These are phyloP conservation scores for Pugionium dolabratum DNA, from an alignment of 345 rosid genomes.

Conservation along the genomic window DNA sequence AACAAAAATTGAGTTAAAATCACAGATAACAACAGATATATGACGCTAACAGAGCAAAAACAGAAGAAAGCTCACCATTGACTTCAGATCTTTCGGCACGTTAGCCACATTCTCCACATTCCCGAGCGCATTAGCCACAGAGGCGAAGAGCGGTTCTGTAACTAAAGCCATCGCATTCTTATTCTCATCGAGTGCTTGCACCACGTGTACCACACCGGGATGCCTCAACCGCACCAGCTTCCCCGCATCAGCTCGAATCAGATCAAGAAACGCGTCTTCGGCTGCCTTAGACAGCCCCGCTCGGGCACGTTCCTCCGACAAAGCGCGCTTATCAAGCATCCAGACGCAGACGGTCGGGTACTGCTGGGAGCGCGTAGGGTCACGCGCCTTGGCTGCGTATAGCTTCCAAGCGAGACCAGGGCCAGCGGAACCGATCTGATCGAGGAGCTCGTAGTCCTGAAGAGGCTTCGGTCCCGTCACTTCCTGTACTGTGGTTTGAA, in stretches of 20 bases:
- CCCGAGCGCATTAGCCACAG: slow-evolving; percentile 90
- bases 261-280: slow-evolving; percentile 82
- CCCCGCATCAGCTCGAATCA: slow-evolving; percentile 82
- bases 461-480: slow-evolving; percentile 90
- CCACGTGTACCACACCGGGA: slow-evolving; percentile 95
- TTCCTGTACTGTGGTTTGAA: slow-evolving; percentile 95
- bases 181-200: slow-evolving; percentile 91
- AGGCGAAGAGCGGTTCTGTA: slow-evolving; percentile 90
- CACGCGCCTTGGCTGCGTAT: slow-evolving; percentile 77
- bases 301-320: slow-evolving; percentile 77
- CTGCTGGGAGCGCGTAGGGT: slow-evolving; percentile 70
- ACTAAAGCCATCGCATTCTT: slow-evolving; percentile 97
- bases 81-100: slow-evolving; percentile 87
- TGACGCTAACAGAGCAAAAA: slow-evolving; percentile 1
- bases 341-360: slow-evolving; percentile 92
- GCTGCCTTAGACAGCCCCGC: slow-evolving; percentile 81
- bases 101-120: slow-evolving; percentile 71
- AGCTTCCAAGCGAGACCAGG: slow-evolving; percentile 97
- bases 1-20: slow-evolving; percentile 16
- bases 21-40: slow-evolving; percentile 14
- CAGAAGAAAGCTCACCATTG: slow-evolving; percentile 53
- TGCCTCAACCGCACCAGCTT: slow-evolving; percentile 86
- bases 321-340: slow-evolving; percentile 81
- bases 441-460: slow-evolving; percentile 89
- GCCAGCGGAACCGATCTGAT: slow-evolving; percentile 98